phyloP scores from a whole-genome alignment of 2,329 filamentous ascomycete genomes.

The Hymenotorrendiella dingleyae region DNA sequence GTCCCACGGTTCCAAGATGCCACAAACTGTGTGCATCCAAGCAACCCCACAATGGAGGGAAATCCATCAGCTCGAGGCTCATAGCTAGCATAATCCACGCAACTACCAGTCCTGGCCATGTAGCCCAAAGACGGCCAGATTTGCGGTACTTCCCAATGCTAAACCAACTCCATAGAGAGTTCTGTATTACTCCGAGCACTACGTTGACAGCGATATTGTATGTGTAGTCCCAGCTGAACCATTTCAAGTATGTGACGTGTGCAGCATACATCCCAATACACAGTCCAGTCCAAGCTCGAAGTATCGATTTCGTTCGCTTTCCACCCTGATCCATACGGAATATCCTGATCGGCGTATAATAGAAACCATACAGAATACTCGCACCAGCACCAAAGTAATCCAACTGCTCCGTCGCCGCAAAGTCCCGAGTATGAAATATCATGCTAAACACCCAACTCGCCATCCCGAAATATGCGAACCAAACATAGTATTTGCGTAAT shows the following conservation, averaged over 20 bases:
- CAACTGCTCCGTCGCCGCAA: constrained; percentile 78
- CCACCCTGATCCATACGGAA: constrained; percentile 67
- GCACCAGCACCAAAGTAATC: constrained; percentile 95
- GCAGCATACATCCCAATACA: constrained; percentile 66
- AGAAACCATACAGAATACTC: constrained; percentile 84
- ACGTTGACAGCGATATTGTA: constrained; percentile 99
- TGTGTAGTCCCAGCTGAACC: constrained; percentile 87
- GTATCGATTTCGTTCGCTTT: constrained; percentile 37
- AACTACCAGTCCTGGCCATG: constrained; percentile 86
- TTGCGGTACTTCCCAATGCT: constrained; percentile 68
- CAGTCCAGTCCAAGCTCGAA: constrained; percentile 68
- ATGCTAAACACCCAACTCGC: constrained; percentile 83
- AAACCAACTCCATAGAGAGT: constrained; percentile 81
- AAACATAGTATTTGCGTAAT: constrained; percentile 72
- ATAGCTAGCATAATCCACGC: constrained; percentile 89
- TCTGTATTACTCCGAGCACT: constrained; percentile 70
- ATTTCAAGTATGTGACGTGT: constrained; percentile 79
- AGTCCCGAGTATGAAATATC: constrained; percentile 90
- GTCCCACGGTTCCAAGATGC: constrained; percentile 89
- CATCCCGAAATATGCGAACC: constrained; percentile 75
- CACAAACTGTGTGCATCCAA: constrained; percentile 93
- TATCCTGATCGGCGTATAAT: constrained; percentile 75
- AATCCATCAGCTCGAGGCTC: constrained; percentile 93
- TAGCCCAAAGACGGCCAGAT: constrained; percentile 70
- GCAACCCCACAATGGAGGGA: constrained; percentile 74